Percentiles rank a stretch among this genome's conserved stretches.
These are phyloP conservation scores for Dendrobium catenatum DNA, from an alignment of 106 monocot genomes.

Conservation along the genomic window DNA sequence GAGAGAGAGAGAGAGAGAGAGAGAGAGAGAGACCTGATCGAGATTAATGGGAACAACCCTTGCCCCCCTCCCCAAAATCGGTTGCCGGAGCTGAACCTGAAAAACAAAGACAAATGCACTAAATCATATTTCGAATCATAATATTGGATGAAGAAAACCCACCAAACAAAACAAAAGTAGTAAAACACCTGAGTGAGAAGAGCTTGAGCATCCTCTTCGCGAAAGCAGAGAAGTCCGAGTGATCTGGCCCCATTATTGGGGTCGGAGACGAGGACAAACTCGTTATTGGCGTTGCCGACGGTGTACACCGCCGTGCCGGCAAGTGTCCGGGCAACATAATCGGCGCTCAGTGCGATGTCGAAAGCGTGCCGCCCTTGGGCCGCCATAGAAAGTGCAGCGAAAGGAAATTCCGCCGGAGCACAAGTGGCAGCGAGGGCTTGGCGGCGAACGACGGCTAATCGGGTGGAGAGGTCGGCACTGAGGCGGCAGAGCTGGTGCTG, in stretches of 20 bases:
- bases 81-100: conserved; percentile 75
- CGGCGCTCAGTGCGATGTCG: conserved; percentile 68
- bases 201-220: conserved; percentile 82
- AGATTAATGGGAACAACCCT: conserved; percentile 97
- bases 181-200: conserved; percentile 65
- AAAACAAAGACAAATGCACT: conserved; percentile 5
- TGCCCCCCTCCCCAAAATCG: conserved; percentile 75
- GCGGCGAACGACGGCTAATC: conserved; percentile 28
- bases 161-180: neutral
- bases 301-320: conserved; percentile 83
- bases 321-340: conserved; percentile 62
- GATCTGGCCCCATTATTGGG: conserved; percentile 64
- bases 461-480: conserved; percentile 24
- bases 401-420: conserved; percentile 9
- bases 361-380: conserved; percentile 27
- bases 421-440: conserved; percentile 8
- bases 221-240: conserved; percentile 90
- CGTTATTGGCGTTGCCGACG: conserved; percentile 90
- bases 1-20: neutral
- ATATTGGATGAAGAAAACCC: neutral
- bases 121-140: neutral
- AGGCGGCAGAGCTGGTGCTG: conserved; percentile 47
- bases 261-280: conserved; percentile 95
- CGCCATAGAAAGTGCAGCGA: neutral
- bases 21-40: conserved; percentile 60